Conservation (phyloP, 768 basidiomycete species). For the Tricholoma furcatifolium region DNA sequence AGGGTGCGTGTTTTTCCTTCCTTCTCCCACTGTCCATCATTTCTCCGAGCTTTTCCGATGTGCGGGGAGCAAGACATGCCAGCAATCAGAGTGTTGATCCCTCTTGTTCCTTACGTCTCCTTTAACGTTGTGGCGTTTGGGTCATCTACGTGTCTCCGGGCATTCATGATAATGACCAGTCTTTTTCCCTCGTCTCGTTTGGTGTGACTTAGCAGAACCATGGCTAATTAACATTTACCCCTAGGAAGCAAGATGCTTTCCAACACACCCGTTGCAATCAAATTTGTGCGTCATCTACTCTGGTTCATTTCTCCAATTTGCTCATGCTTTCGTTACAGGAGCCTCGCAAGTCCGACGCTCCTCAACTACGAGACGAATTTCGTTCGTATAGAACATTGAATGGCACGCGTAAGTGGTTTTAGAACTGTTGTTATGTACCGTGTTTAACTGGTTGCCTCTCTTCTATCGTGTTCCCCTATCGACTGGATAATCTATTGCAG, state of each 20-base stretch:
- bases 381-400: conserved; percentile 94
- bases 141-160: not conserved
- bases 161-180: not conserved
- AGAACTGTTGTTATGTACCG: not conserved
- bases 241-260: conserved; percentile 84
- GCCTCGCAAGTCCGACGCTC: conserved; percentile 96
- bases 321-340: conserved; percentile 48
- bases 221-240: conserved; percentile 7
- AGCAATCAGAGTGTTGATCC: conserved; percentile 3
- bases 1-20: conserved; percentile 57
- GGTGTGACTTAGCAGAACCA: not conserved
- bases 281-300: conserved; percentile 69
- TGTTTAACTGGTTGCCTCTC: not conserved
- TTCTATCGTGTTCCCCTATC: conserved; percentile 10
- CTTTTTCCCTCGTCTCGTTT: not conserved
- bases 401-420: conserved; percentile 68
- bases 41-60: conserved; percentile 3
- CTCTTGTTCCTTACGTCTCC: too few species aligned
- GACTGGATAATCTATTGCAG: conserved; percentile 38
- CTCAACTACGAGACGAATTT: conserved; percentile 96
- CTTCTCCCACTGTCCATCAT: not conserved
- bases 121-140: not conserved
- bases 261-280: conserved; percentile 90
- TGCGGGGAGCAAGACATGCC: not conserved
- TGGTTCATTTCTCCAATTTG: conserved; percentile 4